Conservation (phyloP, 148 eudicot species). For the Camellia lanceoleosa region DNA sequence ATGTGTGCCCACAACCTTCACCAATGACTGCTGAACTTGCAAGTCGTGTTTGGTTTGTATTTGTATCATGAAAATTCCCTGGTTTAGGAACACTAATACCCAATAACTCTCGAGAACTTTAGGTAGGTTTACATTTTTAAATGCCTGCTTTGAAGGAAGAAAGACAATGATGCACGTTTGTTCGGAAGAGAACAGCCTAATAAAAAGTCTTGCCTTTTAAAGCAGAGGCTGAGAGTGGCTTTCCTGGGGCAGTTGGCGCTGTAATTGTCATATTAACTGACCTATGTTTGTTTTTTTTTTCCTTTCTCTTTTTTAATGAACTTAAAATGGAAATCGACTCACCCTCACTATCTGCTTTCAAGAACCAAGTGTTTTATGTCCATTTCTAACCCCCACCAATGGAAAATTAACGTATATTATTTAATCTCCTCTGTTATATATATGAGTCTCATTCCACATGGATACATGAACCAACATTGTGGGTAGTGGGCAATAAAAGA, state of each 20-base stretch:
- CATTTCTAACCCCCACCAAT: too few species aligned
- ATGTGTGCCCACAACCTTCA: too few species aligned
- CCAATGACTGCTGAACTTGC: too few species aligned
- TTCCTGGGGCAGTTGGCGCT: not conserved
- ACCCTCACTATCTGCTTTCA: not conserved
- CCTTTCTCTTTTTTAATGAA: not conserved
- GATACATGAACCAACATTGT: not conserved
- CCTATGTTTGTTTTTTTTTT: not conserved
- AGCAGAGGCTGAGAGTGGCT: not conserved
- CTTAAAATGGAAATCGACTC: slow-evolving; percentile 11
- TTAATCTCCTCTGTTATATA: not conserved
- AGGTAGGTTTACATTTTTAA: too few species aligned
- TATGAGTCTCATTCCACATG: not conserved
- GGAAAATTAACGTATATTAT: too few species aligned
- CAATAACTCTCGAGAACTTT: too few species aligned
- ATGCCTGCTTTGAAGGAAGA: not conserved
- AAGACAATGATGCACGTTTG: not conserved
- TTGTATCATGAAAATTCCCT: too few species aligned
- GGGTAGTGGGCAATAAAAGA: not conserved
- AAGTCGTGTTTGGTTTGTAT: too few species aligned
- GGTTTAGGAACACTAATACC: too few species aligned
- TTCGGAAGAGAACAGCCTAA: not conserved
- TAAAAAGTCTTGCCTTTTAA: not conserved
- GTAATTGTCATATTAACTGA: not conserved
- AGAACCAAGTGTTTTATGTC: not conserved